Conservation (phyloP, 306 rosid species). For the Rubus parviflorus region DNA sequence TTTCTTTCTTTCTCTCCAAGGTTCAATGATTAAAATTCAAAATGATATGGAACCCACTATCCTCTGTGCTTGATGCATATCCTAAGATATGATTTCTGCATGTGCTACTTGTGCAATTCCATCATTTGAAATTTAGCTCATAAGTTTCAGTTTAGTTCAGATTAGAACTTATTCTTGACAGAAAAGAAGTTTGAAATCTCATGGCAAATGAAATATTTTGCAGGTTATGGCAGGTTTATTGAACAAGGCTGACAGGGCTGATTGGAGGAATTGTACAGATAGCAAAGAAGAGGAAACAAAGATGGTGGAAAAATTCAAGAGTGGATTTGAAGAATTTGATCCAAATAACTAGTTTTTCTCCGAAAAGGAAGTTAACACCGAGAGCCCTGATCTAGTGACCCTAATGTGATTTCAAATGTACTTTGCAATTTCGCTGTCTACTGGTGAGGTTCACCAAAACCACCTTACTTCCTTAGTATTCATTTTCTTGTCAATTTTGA, state of each 20-base stretch:
- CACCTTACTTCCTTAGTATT: not conserved
- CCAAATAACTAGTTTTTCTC: conserved; percentile 52
- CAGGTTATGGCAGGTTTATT: conserved; percentile 95
- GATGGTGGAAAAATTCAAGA: conserved; percentile 67
- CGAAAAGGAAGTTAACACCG: not conserved
- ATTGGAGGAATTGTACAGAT: conserved; percentile 77
- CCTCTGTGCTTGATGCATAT: not conserved
- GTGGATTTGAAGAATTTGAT: conserved; percentile 72
- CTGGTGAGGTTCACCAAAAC: not conserved
- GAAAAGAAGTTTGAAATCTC: conserved; percentile 10
- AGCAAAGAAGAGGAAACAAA: conserved; percentile 80
- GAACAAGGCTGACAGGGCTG: conserved; percentile 82
- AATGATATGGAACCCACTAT: not conserved
- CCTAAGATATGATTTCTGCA: not conserved
- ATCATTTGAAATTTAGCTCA: not conserved
- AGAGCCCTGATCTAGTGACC: not conserved
- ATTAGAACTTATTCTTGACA: not conserved
- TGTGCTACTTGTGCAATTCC: not conserved
- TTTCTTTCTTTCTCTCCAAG: not conserved
- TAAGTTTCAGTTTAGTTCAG: not conserved
- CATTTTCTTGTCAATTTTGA: not conserved
- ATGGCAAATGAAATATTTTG: conserved; percentile 24
- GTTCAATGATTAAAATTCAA: not conserved
- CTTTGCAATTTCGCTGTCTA: not conserved
- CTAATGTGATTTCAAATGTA: not conserved